Base-by-base conservation (phyloP, 2,329 filamentous ascomycete genomes). In the Alternaria brassicicola region DNA sequence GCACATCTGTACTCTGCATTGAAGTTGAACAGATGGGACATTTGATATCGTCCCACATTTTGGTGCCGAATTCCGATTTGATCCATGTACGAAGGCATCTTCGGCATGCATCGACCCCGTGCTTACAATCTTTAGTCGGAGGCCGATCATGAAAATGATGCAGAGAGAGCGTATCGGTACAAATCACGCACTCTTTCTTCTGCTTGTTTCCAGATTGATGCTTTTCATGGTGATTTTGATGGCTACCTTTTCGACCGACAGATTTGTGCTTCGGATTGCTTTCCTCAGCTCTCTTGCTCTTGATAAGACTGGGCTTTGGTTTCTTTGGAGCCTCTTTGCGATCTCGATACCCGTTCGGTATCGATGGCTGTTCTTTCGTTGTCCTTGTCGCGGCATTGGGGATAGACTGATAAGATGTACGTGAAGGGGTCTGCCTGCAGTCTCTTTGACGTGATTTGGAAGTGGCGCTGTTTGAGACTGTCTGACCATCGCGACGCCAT, bases 11-110 rank as follows among this genome's bases (percentile, higher is more conserved):
- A 59, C 82, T 81, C 8, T 74, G 65, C 2, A 88, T 72, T 0
- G 66, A 62, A 25, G 72, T 74, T 3, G 76, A 64, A 61, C 85
- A 88, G 6, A 46, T 39, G 3, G 84, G 84, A 50, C 85, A 88
- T 42, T 73, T 74, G 38, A 87, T 79, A 9, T 81, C 76, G 31
- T 81, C 78, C 79, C 81, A 82, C 2, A 77, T 68, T 52, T 78
- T 78, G 7, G 61, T 55, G 6, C 64, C 60, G 50, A 79, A 74
- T 48, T 78, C 73, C 1, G 72, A 70, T 5, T 63, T 55, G n/a
- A 81, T 72, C 79, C 79, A 81, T 30, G 59, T 61, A 15, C 73
- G 64, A 6, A 80, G 67, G 50, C 79, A 81, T 9, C 71, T 64
- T 3, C 58, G 61, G 60, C 79, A 81, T 13, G 72, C 75, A n/a